Base-by-base conservation (phyloP, 2,329 filamentous ascomycete species). In the Colletotrichum sp. region DNA sequence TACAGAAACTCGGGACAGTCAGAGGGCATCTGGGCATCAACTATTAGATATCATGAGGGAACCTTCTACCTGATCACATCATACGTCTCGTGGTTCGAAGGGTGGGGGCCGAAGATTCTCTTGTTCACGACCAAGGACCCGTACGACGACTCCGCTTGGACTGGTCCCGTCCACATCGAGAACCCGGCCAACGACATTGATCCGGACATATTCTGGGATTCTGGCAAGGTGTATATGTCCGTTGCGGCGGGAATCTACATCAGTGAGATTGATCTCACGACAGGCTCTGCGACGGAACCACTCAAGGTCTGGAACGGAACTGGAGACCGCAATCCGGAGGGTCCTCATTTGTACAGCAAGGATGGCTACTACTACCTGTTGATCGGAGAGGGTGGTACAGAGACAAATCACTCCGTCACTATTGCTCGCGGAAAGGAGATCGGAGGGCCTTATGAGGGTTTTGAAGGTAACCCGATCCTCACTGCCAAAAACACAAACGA, bases 281-380 rank as follows among this genome's bases (percentile, higher is more conserved):
- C 85, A 0, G 85, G 85, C 34, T 79, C 80, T 28, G 69, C 84
- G 13, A 80, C 81, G 36, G 78, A 82, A 18, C 79, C 82, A 4
- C 73, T 81, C 15, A 79, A 76, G 22, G 71, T 89, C 36, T 88
- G 88, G 81, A 87, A 87, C 30, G 89, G 88, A 4, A 87, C 84
- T 1, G 86, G 86, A 1, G 85, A 80, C 66, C 69, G 84, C 76
- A 78, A 86, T 80, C 79, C 88, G 1, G 87, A 89, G 74, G 91
- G 89, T 0, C 89, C 90, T 0, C 90, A 91, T 62, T 85, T 92
- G 25, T 89, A 88, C 78, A 84, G 83, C 48, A 87, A 87, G 48
- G 88, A 89, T 43, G 84, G 82, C 0, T 90, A 85, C 76, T 91
- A 89, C 76, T 91, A 91, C 76, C 82, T 91, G 7, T 80, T 91